Evolutionary conservation across 192 early-diverging fungal species (phyloP).

Genomic region (Coemansia sp.): DNA sequence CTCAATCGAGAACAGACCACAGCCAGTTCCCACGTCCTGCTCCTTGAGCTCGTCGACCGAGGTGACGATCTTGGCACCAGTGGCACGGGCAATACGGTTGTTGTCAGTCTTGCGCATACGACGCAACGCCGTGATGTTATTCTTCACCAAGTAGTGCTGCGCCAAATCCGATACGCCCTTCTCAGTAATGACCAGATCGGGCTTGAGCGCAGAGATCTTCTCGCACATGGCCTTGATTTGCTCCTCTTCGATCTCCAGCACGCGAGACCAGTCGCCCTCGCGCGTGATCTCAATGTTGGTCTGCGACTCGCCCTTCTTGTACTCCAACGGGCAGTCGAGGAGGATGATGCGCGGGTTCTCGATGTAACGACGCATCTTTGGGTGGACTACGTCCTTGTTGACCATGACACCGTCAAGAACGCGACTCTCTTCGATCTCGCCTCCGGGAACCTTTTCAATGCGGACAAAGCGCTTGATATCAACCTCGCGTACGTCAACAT

Average conservation of each 20-base stretch:
- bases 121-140: conserved; percentile 96
- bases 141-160: conserved; percentile 98
- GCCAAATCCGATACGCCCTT: conserved; percentile 99
- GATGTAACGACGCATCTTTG: conserved; percentile 94
- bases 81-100: conserved; percentile 97
- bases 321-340: conserved; percentile 98
- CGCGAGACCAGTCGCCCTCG: conserved; percentile 94
- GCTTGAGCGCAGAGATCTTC: conserved; percentile 94
- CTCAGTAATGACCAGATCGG: conserved; percentile 97
- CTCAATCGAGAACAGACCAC: conserved; percentile 92
- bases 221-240: conserved; percentile 98
- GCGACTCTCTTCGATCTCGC: conserved; percentile 93
- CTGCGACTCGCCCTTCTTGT: conserved; percentile 99
- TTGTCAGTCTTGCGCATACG: conserved; percentile 99
- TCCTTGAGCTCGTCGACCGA: conserved; percentile 97
- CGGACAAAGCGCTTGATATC: conserved; percentile 99
- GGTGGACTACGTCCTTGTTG: conserved; percentile 99
- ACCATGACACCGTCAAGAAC: conserved; percentile 98
- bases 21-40: conserved; percentile 91
- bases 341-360: conserved; percentile 96
- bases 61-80: conserved; percentile 96
- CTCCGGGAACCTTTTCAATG: conserved; percentile 99
- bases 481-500: conserved; percentile 83
- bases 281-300: conserved; percentile 98
- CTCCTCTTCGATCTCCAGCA: conserved; percentile 99